phyloP scores from a whole-genome alignment of 176 grass and related monocot genomes.

The Bromus sterilis region DNA sequence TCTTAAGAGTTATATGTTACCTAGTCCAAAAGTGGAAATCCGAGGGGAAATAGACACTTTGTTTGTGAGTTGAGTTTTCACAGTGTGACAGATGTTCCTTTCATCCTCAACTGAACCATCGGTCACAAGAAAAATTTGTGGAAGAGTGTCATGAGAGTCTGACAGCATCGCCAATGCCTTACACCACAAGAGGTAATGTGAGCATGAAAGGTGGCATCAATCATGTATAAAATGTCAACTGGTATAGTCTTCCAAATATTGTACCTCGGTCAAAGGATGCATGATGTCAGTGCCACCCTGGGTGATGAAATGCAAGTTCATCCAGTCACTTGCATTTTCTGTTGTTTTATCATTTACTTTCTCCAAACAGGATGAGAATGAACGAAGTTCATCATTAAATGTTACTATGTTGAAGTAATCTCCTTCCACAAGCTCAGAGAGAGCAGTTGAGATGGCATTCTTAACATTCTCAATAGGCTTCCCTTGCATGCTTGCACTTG shows the following conservation, averaged over 20 bases:
- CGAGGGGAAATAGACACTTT: conserved; percentile 56
- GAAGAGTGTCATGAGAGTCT: conserved; percentile 44
- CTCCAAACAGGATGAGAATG: conserved; percentile 77
- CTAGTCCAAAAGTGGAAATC: conserved; percentile 92
- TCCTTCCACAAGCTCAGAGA: conserved; percentile 56
- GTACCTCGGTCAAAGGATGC: conserved; percentile 77
- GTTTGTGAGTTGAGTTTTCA: conserved; percentile 44
- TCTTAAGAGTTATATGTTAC: conserved; percentile 29
- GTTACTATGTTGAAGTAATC: conserved; percentile 88
- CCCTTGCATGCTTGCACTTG: conserved; percentile 92
- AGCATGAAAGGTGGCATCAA: conserved; percentile 3
- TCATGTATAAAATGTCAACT: not conserved
- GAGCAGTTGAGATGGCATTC: conserved; percentile 46
- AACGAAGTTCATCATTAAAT: conserved; percentile 65
- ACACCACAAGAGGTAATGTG: conserved; percentile 1
- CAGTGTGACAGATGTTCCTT: conserved; percentile 55
- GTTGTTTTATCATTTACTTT: conserved; percentile 56
- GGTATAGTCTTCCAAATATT: conserved; percentile 3
- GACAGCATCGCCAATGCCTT: conserved; percentile 70
- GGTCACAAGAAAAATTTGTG: conserved; percentile 93
- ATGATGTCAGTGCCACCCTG: conserved; percentile 80
- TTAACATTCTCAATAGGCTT: conserved; percentile 86
- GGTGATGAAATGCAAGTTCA: conserved; percentile 54
- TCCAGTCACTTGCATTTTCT: conserved; percentile 66
- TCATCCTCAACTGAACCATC: conserved; percentile 90